phyloP scores from a whole-genome alignment of 75 land plant genomes.

The Selaginella moellendorffii region DNA sequence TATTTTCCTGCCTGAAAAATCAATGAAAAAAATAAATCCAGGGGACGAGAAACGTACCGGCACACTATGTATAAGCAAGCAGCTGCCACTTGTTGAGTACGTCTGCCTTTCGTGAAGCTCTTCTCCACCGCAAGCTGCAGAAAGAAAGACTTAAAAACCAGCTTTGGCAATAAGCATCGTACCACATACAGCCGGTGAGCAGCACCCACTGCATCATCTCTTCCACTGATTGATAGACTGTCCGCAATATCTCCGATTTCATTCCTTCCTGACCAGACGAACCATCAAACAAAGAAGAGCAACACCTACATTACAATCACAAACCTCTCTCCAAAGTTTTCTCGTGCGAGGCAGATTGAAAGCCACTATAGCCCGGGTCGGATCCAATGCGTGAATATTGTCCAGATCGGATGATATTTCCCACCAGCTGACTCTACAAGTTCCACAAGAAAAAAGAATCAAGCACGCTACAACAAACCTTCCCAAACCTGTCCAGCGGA shows the following conservation, averaged over 20 bases:
- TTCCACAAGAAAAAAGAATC: neutral
- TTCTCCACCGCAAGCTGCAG: constrained; percentile 67
- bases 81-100: constrained; percentile 59
- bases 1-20: constrained; percentile 43
- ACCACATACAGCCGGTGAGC: constrained; percentile 49
- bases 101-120: constrained; percentile 71
- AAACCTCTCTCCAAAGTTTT: constrained; percentile 45
- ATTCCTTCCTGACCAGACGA: constrained; percentile 32
- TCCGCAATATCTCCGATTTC: constrained; percentile 36
- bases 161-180: neutral
- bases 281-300: neutral
- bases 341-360: constrained; percentile 41
- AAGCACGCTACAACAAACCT: neutral
- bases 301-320: neutral
- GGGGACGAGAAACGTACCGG: constrained; percentile 33
- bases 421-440: constrained; percentile 47
- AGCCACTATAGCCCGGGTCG: constrained; percentile 13
- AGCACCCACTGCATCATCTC: constrained; percentile 33
- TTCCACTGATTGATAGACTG: constrained; percentile 29
- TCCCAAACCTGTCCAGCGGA: constrained; percentile 21
- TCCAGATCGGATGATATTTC: constrained; percentile 37
- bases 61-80: constrained; percentile 83
- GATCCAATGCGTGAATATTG: constrained; percentile 20
- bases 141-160: neutral
- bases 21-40: constrained; percentile 3